These are phyloP conservation scores for Orbilia quercus DNA, from an alignment of 2,329 filamentous ascomycete genomes.

Conservation along the genomic window DNA sequence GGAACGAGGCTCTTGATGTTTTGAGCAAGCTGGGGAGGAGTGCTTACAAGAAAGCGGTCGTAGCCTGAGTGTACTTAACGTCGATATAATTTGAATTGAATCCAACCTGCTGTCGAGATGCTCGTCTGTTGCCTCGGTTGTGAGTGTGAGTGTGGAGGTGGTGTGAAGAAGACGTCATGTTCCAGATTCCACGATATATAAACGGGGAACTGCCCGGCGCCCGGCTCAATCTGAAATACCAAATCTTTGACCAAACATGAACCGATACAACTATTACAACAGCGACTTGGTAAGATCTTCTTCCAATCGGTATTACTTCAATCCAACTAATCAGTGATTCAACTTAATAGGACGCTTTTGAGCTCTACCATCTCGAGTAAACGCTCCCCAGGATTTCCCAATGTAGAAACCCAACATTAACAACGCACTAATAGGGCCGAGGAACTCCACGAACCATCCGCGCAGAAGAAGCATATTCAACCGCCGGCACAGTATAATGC, in stretches of 20 bases:
- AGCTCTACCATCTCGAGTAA: constrained; percentile 52
- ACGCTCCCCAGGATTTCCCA: not conserved
- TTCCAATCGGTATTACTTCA: no score
- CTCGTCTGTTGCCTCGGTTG: no score
- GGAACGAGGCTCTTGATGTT: not conserved
- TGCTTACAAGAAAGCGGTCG: not conserved
- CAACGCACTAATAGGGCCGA: constrained; percentile 23
- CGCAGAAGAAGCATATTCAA: constrained; percentile 10
- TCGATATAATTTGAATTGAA: no score
- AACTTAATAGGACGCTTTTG: constrained; percentile 41
- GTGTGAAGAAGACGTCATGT: not conserved
- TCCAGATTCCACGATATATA: not conserved
- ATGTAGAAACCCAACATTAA: not conserved
- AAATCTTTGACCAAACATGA: constrained; percentile 20
- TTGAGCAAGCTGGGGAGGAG: not conserved
- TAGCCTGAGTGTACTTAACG: not conserved
- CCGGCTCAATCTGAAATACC: no score
- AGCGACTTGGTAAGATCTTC: constrained; percentile 46
- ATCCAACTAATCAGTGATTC: not conserved
- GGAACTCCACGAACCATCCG: constrained; percentile 24
- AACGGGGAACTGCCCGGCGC: no score
- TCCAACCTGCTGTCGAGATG: no score
- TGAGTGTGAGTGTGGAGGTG: no score
- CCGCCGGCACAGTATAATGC: constrained; percentile 45
- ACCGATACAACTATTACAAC: constrained; percentile 49